Evolutionary conservation across 176 grass and related monocot species (phyloP).

Genomic region (Avena eriantha): DNA sequence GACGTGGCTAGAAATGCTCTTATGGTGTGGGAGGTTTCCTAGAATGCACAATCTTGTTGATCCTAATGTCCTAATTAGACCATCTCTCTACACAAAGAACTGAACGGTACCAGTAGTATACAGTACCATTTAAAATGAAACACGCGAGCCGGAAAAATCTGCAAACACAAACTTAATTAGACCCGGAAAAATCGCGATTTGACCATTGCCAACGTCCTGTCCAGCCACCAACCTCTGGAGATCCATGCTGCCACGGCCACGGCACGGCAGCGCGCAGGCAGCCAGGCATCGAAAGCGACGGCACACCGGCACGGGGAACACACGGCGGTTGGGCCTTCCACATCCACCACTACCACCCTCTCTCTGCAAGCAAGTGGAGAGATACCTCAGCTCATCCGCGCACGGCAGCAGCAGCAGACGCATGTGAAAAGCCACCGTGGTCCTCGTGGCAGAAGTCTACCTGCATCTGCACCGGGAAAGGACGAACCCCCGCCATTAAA

Average conservation of each 20-base stretch:
- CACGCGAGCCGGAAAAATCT: background rate
- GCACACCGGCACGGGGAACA: conserved; percentile 9
- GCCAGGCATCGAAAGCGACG: conserved; percentile 31
- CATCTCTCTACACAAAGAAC: background rate
- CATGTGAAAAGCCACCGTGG: conserved; percentile 17
- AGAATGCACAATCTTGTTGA: too few species aligned
- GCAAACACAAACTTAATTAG: background rate
- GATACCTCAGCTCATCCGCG: background rate
- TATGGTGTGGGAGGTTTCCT: too few species aligned
- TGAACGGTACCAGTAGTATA: background rate
- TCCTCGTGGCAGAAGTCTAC: background rate
- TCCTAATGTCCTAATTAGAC: too few species aligned
- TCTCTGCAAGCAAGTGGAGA: conserved; percentile 1
- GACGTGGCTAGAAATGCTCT: too few species aligned
- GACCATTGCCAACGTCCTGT: background rate
- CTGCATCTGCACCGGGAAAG: background rate
- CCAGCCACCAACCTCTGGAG: background rate
- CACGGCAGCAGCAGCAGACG: background rate
- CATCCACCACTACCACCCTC: background rate
- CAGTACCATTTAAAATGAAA: background rate
- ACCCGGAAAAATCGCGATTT: too few species aligned
- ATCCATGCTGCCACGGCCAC: background rate
- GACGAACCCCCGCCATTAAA: background rate
- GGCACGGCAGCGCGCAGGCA: background rate
- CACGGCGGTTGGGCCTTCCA: conserved; percentile 22